Conservation (phyloP, 1,284 basidiomycete species). For the Stygiomarasmius scandens region DNA sequence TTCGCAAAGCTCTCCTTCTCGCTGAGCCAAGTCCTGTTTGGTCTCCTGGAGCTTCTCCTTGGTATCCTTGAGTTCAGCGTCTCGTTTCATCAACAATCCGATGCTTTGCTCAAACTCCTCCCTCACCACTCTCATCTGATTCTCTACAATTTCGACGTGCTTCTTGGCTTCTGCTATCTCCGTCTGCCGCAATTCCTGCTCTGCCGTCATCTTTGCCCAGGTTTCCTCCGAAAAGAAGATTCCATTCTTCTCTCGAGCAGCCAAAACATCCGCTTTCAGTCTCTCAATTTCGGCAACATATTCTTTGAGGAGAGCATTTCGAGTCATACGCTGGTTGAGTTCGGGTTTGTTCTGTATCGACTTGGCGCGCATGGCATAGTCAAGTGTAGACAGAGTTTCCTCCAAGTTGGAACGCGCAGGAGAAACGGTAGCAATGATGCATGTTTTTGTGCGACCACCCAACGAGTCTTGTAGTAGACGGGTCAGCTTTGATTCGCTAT, state of each 20-base stretch:
- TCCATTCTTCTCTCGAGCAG: slow-evolving; percentile 92
- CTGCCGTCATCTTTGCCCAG: slow-evolving; percentile 81
- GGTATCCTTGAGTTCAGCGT: slow-evolving; percentile 73
- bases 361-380: slow-evolving; percentile 96
- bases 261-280: slow-evolving; percentile 88
- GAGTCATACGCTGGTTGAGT: slow-evolving; percentile 92
- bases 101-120: slow-evolving; percentile 93
- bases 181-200: slow-evolving; percentile 75
- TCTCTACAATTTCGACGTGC: slow-evolving; percentile 81
- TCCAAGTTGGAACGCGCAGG: slow-evolving; percentile 93
- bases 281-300: slow-evolving; percentile 96
- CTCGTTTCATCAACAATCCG: slow-evolving; percentile 70
- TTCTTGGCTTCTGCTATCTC: slow-evolving; percentile 82
- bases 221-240: slow-evolving; percentile 90
- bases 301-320: slow-evolving; percentile 91
- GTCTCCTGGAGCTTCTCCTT: slow-evolving; percentile 60
- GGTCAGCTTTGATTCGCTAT: slow-evolving; percentile 90
- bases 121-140: slow-evolving; percentile 76
- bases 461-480: slow-evolving; percentile 98
- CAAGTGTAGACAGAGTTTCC: slow-evolving; percentile 96
- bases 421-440: slow-evolving; percentile 95
- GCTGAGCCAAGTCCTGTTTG: slow-evolving; percentile 54
- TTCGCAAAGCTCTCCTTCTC: slow-evolving; percentile 55
- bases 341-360: slow-evolving; percentile 97
- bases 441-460: slow-evolving; percentile 97